These are phyloP conservation scores for Glonium stellatum DNA, from an alignment of 495 filamentous ascomycete species.

Conservation along the genomic window DNA sequence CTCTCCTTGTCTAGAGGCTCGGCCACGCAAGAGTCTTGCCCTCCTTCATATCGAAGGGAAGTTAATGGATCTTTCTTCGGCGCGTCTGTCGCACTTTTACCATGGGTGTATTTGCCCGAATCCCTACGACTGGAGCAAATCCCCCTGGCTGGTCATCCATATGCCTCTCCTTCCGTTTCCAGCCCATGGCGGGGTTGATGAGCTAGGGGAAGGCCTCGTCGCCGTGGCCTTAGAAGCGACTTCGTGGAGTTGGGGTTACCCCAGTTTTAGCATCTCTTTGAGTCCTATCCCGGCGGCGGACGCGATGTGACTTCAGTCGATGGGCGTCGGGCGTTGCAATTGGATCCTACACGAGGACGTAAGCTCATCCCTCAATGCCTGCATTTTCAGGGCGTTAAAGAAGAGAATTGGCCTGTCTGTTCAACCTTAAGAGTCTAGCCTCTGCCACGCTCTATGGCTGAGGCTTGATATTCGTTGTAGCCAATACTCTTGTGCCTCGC, in stretches of 20 bases:
- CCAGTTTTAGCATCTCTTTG: neutral
- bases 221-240: neutral
- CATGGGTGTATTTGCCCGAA: no score
- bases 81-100: no score
- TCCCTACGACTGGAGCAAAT: no score
- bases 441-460: neutral
- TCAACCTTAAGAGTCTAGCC: neutral
- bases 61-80: neutral
- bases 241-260: neutral
- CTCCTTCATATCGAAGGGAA: neutral
- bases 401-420: no score
- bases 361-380: no score
- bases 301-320: neutral
- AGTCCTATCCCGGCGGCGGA: neutral
- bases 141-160: no score
- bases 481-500: no score
- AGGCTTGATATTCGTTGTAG: no score
- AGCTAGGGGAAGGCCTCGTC: neutral
- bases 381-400: no score
- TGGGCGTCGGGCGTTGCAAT: neutral
- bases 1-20: neutral
- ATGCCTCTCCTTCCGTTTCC: neutral
- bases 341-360: neutral
- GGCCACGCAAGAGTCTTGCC: neutral
- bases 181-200: neutral